Conservation (phyloP, 345 rosid genomes). For the Citrus cavaleriei region DNA sequence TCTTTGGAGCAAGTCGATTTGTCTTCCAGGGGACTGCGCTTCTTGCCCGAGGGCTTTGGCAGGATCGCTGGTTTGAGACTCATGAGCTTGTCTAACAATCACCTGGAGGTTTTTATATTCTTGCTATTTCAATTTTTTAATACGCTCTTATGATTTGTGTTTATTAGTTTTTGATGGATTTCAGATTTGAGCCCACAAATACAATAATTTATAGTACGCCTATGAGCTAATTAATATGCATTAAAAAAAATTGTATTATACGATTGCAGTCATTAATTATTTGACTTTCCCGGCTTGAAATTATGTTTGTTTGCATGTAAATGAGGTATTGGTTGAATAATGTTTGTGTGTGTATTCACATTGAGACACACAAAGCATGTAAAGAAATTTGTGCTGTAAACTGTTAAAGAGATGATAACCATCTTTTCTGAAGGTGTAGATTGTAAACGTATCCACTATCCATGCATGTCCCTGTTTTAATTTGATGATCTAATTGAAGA, state of each 20-base stretch:
- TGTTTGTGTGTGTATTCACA: neutral
- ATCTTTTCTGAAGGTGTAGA: neutral
- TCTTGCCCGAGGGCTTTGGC: constrained; percentile 86
- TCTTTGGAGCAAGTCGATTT: constrained; percentile 69
- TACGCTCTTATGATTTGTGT: too few species aligned
- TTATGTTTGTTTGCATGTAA: neutral
- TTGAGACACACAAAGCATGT: neutral
- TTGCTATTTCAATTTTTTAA: neutral
- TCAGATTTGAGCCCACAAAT: too few species aligned
- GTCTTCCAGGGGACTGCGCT: constrained; percentile 46
- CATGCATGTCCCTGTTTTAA: neutral
- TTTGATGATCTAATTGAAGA: neutral
- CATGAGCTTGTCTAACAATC: constrained; percentile 69
- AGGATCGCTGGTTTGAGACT: constrained; percentile 53
- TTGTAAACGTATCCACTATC: too few species aligned
- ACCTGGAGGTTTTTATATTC: constrained; percentile 44
- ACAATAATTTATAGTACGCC: too few species aligned
- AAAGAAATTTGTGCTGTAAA: neutral
- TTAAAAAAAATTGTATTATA: neutral
- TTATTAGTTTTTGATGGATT: too few species aligned
- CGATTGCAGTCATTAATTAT: neutral
- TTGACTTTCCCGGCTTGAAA: neutral
- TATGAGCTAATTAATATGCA: too few species aligned
- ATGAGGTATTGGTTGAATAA: neutral
- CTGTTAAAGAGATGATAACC: neutral